Conservation (phyloP, 2,329 filamentous ascomycete species). For the Aspergillus piperis region DNA sequence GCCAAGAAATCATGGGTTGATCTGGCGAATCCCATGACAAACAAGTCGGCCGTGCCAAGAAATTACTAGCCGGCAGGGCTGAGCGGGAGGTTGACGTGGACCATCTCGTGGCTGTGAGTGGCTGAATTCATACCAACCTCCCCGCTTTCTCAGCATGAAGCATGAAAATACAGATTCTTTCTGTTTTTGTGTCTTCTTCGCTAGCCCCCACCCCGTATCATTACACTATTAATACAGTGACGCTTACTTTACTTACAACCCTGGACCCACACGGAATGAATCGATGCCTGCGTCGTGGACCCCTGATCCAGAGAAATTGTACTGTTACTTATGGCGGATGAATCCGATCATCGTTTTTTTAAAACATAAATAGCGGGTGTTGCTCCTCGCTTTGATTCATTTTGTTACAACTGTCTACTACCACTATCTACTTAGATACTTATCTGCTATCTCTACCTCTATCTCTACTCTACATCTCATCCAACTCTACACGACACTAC, state of each 20-base stretch:
- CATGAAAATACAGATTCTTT: too few relatives aligned
- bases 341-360: too few relatives aligned
- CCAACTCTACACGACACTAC: neutral
- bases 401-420: too few relatives aligned
- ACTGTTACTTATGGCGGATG: too few relatives aligned
- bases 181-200: too few relatives aligned
- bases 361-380: constrained; percentile 4
- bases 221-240: too few relatives aligned
- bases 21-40: neutral
- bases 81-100: constrained; percentile 9
- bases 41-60: neutral
- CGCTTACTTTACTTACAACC: too few relatives aligned
- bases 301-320: constrained; percentile 5
- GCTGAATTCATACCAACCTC: neutral
- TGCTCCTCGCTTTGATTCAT: neutral
- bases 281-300: neutral
- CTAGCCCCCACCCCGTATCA: too few relatives aligned
- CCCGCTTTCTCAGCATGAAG: neutral
- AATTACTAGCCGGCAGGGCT: constrained; percentile 6
- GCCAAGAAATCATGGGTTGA: too few relatives aligned
- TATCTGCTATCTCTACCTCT: neutral
- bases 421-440: neutral
- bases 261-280: too few relatives aligned
- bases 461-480: neutral
- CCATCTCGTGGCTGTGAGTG: constrained; percentile 8